Conservation (phyloP, 352 stramenopile species). For the Elongisporangium senticosum region DNA sequence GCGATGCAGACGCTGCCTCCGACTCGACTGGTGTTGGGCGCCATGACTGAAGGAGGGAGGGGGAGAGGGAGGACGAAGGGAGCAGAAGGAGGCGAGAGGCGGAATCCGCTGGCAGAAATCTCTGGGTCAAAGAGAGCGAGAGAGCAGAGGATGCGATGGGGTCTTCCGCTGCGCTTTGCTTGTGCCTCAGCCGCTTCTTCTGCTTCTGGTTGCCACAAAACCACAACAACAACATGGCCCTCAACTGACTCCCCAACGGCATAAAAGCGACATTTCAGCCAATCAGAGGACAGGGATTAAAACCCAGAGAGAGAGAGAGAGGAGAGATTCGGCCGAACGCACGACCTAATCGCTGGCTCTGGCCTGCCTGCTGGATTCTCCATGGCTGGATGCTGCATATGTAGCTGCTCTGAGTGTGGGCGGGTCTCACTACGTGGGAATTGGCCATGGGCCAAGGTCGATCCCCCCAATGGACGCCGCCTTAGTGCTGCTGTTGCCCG, state of each 20-base stretch:
- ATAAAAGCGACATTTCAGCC: conserved; percentile 4
- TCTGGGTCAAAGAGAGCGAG: conserved; percentile 4
- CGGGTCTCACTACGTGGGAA: not conserved
- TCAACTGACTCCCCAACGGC: conserved; percentile 6
- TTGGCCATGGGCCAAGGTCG: too few relatives aligned
- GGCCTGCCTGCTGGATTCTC: not conserved
- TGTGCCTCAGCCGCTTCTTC: conserved; percentile 8
- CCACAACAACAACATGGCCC: conserved; percentile 63
- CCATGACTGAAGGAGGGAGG: conserved; percentile 21
- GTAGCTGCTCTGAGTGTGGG: too few relatives aligned
- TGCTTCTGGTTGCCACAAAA: conserved; percentile 32
- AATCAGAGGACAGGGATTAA: conserved; percentile 2
- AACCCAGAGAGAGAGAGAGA: not conserved
- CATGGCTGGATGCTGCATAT: not conserved
- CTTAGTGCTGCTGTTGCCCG: not conserved
- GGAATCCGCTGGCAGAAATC: conserved; percentile 3
- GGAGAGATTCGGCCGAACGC: not conserved
- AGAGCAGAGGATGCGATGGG: conserved; percentile 3
- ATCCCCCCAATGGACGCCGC: not conserved
- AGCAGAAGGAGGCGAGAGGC: conserved; percentile 9
- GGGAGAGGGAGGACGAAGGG: conserved; percentile 1
- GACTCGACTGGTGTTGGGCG: conserved; percentile 43
- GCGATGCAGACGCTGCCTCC: conserved; percentile 56
- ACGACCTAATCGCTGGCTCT: not conserved
- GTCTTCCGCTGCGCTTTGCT: conserved; percentile 5